Base-by-base conservation (phyloP, 768 basidiomycete species). In the Suillus sp. region DNA sequence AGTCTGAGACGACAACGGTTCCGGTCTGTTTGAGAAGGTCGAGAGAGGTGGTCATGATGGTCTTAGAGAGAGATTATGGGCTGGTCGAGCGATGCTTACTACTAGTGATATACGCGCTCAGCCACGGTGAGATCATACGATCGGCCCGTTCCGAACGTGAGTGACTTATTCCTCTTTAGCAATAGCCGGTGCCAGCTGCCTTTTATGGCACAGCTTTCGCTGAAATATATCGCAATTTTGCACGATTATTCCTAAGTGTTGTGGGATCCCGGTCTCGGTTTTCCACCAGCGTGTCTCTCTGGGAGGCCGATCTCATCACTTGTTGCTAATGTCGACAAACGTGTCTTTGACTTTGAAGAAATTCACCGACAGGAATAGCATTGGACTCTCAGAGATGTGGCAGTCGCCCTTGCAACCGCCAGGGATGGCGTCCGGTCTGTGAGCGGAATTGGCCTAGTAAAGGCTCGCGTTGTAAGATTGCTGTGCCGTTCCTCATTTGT, bases 1-100 rank as follows among this genome's bases (percentile, higher is more conserved):
- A 96, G 84, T 99, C 96, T 55, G 93, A 95, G 73, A 96, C 95
- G 79, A 99, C 96, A 76, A 92, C 86, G 74, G 96, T 99, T 72
- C 95, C 96, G 71, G 92, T 91, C 70, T 90, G 85, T 75, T 96
- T 96, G 75, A 96, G 91, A 65, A 77, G 79, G 72, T 93, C 92
- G 69, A 93, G 88, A 54, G 92, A 91, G 71, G 83, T 92, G 66
- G 90, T 81, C 91, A 92, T 92, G 79, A 69, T 84, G 78, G 77
- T 78, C 43, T 69, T 59, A 61, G 65, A 50, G 32, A 37, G 56
- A 32, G 59, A n/a, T 18, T 11, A 5, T 51, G 61, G 38, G 65
- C 3, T 47, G 59, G 13, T 59, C 58, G 11, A 27, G 7, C 30
- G 34, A 38, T 13, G 67, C 54, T 62, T 8, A 63, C 60, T 59